Evolutionary conservation across 1,139 yeast species (phyloP).

Genomic region (Candida tropicalis): DNA sequence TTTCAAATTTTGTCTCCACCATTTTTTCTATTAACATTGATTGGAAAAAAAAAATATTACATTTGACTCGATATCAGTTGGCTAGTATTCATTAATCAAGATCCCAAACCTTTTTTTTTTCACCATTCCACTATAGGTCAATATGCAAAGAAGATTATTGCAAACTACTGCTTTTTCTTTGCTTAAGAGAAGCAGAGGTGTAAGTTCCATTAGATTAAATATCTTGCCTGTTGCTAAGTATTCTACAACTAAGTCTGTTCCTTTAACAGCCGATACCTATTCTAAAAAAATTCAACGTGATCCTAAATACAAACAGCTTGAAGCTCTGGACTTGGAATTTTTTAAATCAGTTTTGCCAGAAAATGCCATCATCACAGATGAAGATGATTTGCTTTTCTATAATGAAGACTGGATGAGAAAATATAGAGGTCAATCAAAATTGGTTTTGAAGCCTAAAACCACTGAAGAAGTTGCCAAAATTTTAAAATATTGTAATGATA

Average conservation of each 20-base stretch:
- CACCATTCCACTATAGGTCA: not conserved
- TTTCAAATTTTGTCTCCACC: not conserved
- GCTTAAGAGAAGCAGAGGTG: conserved; percentile 4
- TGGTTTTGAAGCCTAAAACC: conserved; percentile 84
- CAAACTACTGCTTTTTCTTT: conserved; percentile 5
- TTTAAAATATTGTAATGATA: conserved; percentile 78
- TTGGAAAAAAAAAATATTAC: not conserved
- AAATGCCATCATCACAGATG: conserved; percentile 51
- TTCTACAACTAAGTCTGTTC: conserved; percentile 43
- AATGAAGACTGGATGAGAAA: conserved; percentile 98
- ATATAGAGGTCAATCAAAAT: conserved; percentile 81
- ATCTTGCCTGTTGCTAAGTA: conserved; percentile 4
- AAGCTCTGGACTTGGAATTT: conserved; percentile 57
- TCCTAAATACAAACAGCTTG: conserved; percentile 47
- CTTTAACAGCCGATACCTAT: conserved; percentile 66
- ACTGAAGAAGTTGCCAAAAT: conserved; percentile 79
- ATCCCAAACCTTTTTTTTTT: not conserved
- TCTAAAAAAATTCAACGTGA: conserved; percentile 54
- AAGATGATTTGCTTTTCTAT: conserved; percentile 67
- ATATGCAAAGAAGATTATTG: conserved; percentile 9
- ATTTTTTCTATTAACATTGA: not conserved
- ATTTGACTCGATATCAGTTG: not conserved
- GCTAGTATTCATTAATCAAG: not conserved
- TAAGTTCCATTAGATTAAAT: not conserved
- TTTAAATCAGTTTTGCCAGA: conserved; percentile 61